phyloP scores from a whole-genome alignment of 2,329 filamentous ascomycete species.

The Fusarium tricinctum region DNA sequence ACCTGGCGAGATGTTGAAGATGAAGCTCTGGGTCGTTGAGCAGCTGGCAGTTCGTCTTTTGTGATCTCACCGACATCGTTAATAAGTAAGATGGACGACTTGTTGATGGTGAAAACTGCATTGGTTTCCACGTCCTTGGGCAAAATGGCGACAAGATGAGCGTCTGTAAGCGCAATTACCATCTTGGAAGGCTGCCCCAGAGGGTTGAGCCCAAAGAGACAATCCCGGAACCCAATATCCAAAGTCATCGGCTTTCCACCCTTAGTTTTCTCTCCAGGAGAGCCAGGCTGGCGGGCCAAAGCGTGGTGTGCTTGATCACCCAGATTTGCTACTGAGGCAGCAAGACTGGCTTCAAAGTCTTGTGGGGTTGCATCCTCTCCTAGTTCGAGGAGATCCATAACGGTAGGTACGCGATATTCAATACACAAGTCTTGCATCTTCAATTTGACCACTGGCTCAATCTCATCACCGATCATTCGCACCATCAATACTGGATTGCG shows the following conservation, averaged over 20 bases:
- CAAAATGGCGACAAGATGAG: conserved; percentile 76
- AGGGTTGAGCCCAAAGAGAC: conserved; percentile 87
- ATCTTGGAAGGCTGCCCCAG: conserved; percentile 81
- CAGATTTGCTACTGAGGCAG: conserved; percentile 83
- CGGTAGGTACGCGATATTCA: conserved; percentile 89
- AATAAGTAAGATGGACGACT: conserved; percentile 85
- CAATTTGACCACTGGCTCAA: conserved; percentile 90
- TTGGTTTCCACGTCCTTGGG: conserved; percentile 75
- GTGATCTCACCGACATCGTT: conserved; percentile 72
- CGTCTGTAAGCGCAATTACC: conserved; percentile 82
- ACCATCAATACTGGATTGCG: conserved; percentile 78
- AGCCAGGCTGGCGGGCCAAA: conserved; percentile 52
- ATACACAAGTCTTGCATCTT: conserved; percentile 86
- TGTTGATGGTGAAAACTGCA: conserved; percentile 77
- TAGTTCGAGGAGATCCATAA: conserved; percentile 84
- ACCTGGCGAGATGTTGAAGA: conserved; percentile 64
- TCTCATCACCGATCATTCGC: conserved; percentile 92
- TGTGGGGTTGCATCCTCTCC: conserved; percentile 76
- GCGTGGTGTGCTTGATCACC: conserved; percentile 72
- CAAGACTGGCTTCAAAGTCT: conserved; percentile 81
- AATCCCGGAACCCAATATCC: conserved; percentile 84
- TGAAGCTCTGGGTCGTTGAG: conserved; percentile 49
- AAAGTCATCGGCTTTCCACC: conserved; percentile 72
- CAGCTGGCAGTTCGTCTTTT: conserved; percentile 23
- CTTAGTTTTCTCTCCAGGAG: conserved; percentile 49